Percentiles rank a stretch among this genome's conserved stretches.
Conservation (phyloP, 306 rosid genomes). For the cucumber (Cucumis sativus) region Cucumber_9930_V3 NC_026660.2:19019001-19019500, state of each 20-base stretch:
- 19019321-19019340: slow-evolving; percentile 23
- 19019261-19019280: slow-evolving; percentile 64
- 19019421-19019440: slow-evolving; percentile 17
- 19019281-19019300: slow-evolving; percentile 79
- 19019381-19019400: slow-evolving; percentile 26
- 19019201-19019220: slow-evolving; percentile 69
- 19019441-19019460: slow-evolving; percentile 50
- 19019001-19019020: slow-evolving; percentile 33
- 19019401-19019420: slow-evolving; percentile 9
- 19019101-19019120: slow-evolving; percentile 39
- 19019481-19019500: slow-evolving; percentile 30
- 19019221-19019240: slow-evolving; percentile 78
- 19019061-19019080: not conserved
- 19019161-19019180: slow-evolving; percentile 61
- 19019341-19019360: slow-evolving; percentile 24
- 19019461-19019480: slow-evolving; percentile 39
- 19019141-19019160: slow-evolving; percentile 59
- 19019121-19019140: slow-evolving; percentile 17
- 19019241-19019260: slow-evolving; percentile 76
- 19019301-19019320: slow-evolving; percentile 30
- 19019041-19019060: not conserved
- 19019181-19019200: slow-evolving; percentile 47
- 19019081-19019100: not conserved
- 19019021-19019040: not conserved
- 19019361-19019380: slow-evolving; percentile 22